Evolutionary conservation across 345 rosid species (phyloP).

Genomic region (Limnanthes douglasii): DNA sequence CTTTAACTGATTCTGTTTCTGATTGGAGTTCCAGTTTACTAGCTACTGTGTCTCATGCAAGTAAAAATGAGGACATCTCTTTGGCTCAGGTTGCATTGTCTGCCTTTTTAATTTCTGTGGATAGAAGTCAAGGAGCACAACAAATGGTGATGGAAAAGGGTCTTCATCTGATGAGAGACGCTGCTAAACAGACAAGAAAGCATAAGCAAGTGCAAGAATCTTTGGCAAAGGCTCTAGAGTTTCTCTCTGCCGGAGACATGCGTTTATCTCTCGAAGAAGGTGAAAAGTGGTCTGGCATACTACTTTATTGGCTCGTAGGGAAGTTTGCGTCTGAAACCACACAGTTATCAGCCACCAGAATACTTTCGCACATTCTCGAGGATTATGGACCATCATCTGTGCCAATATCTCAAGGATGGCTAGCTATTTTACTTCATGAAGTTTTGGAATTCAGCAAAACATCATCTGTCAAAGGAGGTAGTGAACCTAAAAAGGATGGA

Average conservation of each 20-base stretch:
- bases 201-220: constrained; percentile 70
- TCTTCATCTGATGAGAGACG: constrained; percentile 71
- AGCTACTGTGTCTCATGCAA: constrained; percentile 61
- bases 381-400: constrained; percentile 59
- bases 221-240: constrained; percentile 73
- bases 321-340: constrained; percentile 40
- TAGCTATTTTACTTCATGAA: constrained; percentile 59
- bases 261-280: constrained; percentile 81
- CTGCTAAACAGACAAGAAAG: constrained; percentile 50
- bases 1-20: constrained; percentile 69
- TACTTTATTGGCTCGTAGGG: constrained; percentile 73
- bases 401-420: constrained; percentile 93
- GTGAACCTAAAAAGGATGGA: constrained; percentile 40
- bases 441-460: constrained; percentile 36
- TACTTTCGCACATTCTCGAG: constrained; percentile 75
- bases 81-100: constrained; percentile 80
- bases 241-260: constrained; percentile 44
- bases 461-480: constrained; percentile 37
- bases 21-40: constrained; percentile 93
- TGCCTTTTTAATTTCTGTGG: constrained; percentile 70
- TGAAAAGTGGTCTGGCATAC: constrained; percentile 79
- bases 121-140: constrained; percentile 57
- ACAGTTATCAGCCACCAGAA: constrained; percentile 56
- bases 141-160: constrained; percentile 68
- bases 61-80: constrained; percentile 68